These are phyloP conservation scores for Ruellia speciosa DNA, from an alignment of 305 asterid species.

Conservation along the genomic window DNA sequence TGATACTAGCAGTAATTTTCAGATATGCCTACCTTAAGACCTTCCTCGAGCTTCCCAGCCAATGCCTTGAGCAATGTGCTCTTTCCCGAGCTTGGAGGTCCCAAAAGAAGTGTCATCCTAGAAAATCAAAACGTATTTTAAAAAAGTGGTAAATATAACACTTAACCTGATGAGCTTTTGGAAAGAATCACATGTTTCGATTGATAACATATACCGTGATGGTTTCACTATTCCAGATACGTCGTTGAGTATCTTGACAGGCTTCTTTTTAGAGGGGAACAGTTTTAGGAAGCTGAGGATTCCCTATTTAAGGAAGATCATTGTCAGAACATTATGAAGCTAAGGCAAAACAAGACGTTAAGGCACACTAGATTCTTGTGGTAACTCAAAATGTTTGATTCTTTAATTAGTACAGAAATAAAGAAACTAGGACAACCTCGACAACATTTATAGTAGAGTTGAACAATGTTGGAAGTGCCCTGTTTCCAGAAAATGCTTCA, in stretches of 20 bases:
- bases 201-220: conserved; percentile 25
- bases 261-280: conserved; percentile 34
- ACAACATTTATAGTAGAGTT: conserved; percentile 28
- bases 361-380: no score
- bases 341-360: not conserved
- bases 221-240: conserved; percentile 41
- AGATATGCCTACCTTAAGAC: conserved; percentile 29
- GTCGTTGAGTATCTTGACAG: conserved; percentile 32
- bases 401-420: no score
- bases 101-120: conserved; percentile 43
- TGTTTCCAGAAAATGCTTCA: conserved; percentile 27
- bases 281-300: conserved; percentile 31
- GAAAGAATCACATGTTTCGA: not conserved
- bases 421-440: conserved; percentile 19
- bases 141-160: not conserved
- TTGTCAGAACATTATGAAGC: not conserved
- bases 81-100: conserved; percentile 46
- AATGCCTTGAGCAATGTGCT: conserved; percentile 36
- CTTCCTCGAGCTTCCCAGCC: conserved; percentile 36
- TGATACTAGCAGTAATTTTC: not conserved
- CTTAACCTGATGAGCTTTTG: not conserved
- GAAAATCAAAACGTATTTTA: not conserved
- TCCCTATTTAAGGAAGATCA: conserved; percentile 25
- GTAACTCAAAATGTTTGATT: no score
- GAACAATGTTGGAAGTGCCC: conserved; percentile 35